A percentile compares a stretch with the other conserved stretches of the same genome.
Evolutionary conservation across 768 basidiomycete species (phyloP).

Genomic region (Mycena floridula): DNA sequence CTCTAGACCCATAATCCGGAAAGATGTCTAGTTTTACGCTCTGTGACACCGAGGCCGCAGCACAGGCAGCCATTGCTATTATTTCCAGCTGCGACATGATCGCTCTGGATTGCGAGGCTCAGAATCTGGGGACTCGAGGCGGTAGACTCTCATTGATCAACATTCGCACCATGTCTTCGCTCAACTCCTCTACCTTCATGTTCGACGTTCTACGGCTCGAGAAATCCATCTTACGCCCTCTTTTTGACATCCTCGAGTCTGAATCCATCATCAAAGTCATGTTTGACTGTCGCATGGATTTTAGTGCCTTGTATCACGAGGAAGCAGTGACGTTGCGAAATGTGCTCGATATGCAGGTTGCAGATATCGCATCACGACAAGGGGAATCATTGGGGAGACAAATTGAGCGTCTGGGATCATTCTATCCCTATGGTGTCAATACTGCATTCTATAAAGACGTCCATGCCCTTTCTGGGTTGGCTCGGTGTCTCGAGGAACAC

Average conservation of each 20-base stretch:
- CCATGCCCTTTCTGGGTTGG: not conserved
- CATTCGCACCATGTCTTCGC: conserved; percentile 5
- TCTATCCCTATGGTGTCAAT: not conserved
- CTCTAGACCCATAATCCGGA: too few relatives aligned
- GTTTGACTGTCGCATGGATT: conserved; percentile 14
- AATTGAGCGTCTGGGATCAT: not conserved
- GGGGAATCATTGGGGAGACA: not conserved
- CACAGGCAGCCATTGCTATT: not conserved
- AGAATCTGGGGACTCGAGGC: conserved; percentile 4
- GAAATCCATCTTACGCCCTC: not conserved
- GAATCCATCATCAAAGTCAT: conserved; percentile 8
- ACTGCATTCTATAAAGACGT: not conserved
- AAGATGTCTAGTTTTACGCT: not conserved
- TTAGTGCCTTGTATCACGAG: conserved; percentile 11
- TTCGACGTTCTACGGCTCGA: conserved; percentile 8
- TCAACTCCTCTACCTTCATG: conserved; percentile 6
- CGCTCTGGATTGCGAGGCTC: conserved; percentile 12
- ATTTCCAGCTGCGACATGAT: not conserved
- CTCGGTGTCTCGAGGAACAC: not conserved
- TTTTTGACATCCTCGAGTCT: conserved; percentile 11
- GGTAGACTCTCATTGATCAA: conserved; percentile 8
- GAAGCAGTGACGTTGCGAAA: conserved; percentile 5
- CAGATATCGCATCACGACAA: conserved; percentile 10
- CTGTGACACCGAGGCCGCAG: not conserved
- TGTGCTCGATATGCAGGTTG: conserved; percentile 12